These are phyloP conservation scores for Mycena vitilis DNA, from an alignment of 768 basidiomycete genomes.

Conservation along the genomic window DNA sequence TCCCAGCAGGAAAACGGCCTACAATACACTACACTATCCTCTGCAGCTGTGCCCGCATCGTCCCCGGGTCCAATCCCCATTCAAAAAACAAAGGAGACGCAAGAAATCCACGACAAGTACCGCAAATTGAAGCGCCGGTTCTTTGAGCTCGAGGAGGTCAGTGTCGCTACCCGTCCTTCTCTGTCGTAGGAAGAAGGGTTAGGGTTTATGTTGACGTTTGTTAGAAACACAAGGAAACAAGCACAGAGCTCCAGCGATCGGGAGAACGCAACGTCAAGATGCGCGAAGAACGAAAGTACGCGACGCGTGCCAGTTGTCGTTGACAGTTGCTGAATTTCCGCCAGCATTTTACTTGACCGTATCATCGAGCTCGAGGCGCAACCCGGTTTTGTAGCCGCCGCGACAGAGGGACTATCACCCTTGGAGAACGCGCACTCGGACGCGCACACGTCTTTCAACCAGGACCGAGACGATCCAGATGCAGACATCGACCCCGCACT, in stretches of 20 bases:
- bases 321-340: slow-evolving; percentile 11
- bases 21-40: not conserved
- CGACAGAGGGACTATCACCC: not conserved
- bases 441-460: slow-evolving; percentile 5
- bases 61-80: slow-evolving; percentile 24
- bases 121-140: slow-evolving; percentile 72
- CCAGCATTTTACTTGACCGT: slow-evolving; percentile 66
- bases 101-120: slow-evolving; percentile 72
- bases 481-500: slow-evolving; percentile 60
- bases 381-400: slow-evolving; percentile 37
- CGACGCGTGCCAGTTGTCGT: slow-evolving; percentile 46
- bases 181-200: slow-evolving; percentile 40
- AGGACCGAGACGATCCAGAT: slow-evolving; percentile 62
- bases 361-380: slow-evolving; percentile 70
- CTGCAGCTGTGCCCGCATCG: not conserved
- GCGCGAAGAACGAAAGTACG: slow-evolving; percentile 70
- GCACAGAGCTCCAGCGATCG: slow-evolving; percentile 66
- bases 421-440: slow-evolving; percentile 42
- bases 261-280: slow-evolving; percentile 73
- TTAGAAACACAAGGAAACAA: slow-evolving; percentile 71
- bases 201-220: slow-evolving; percentile 44
- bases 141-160: slow-evolving; percentile 77
- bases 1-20: not conserved
- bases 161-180: slow-evolving; percentile 37
- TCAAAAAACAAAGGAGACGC: slow-evolving; percentile 52